These are phyloP conservation scores for Camelina sativa DNA, from an alignment of 345 rosid species.

Conservation along the genomic window DNA sequence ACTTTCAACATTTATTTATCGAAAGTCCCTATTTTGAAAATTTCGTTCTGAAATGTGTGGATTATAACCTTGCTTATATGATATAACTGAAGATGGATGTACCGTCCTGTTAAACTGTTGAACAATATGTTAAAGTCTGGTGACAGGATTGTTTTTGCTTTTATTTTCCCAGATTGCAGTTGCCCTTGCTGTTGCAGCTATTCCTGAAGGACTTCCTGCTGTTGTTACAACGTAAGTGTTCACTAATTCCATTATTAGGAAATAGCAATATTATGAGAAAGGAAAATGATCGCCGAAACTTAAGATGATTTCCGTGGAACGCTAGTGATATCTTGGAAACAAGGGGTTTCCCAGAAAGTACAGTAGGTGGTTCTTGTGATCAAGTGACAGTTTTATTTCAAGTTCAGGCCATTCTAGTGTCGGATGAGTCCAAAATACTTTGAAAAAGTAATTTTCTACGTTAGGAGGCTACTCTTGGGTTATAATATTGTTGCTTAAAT, in stretches of 20 bases:
- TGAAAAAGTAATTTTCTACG: constrained; percentile 14
- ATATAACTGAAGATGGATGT: constrained; percentile 4
- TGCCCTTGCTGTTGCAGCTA: constrained; percentile 99
- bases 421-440: constrained; percentile 20
- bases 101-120: neutral
- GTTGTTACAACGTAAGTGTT: constrained; percentile 96
- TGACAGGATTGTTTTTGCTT: constrained; percentile 42
- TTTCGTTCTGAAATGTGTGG: neutral
- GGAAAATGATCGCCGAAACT: constrained; percentile 19
- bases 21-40: constrained; percentile 21
- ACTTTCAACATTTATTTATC: constrained; percentile 21
- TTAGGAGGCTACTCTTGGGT: constrained; percentile 20
- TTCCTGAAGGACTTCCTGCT: constrained; percentile 99
- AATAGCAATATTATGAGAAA: constrained; percentile 24
- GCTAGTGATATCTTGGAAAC: constrained; percentile 23
- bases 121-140: constrained; percentile 22
- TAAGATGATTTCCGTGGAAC: constrained; percentile 14
- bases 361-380: constrained; percentile 22
- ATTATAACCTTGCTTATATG: constrained; percentile 8
- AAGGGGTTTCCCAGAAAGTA: constrained; percentile 9
- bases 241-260: constrained; percentile 28
- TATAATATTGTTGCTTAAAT: constrained; percentile 29
- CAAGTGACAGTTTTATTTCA: constrained; percentile 24
- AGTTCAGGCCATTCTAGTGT: constrained; percentile 22
- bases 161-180: constrained; percentile 85